These are phyloP conservation scores for Candida maris DNA, from an alignment of 805 yeast species.

Conservation along the genomic window DNA sequence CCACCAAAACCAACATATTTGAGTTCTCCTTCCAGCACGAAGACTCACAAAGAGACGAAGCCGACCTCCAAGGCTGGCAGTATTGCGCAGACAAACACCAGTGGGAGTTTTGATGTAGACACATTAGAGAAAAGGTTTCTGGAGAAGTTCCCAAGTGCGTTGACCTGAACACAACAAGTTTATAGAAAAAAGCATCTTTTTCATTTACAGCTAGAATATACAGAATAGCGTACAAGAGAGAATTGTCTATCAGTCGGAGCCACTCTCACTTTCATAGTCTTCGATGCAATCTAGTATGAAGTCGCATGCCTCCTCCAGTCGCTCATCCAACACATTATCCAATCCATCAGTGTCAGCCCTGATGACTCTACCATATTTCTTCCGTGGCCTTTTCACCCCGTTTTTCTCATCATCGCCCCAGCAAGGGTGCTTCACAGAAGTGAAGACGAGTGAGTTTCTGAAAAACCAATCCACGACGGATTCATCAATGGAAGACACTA, in stretches of 20 bases:
- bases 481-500: slow-evolving; percentile 87
- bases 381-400: slow-evolving; percentile 68
- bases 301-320: slow-evolving; percentile 82
- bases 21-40: slow-evolving; percentile 31
- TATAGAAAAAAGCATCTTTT: not conserved
- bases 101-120: slow-evolving; percentile 43
- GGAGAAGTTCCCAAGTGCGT: slow-evolving; percentile 58
- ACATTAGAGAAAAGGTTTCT: slow-evolving; percentile 56
- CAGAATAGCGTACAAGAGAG: not conserved
- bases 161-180: slow-evolving; percentile 23
- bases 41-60: slow-evolving; percentile 2
- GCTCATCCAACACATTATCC: slow-evolving; percentile 71
- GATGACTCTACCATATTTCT: slow-evolving; percentile 86
- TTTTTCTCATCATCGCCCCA: slow-evolving; percentile 54
- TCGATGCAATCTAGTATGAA: slow-evolving; percentile 78
- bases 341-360: slow-evolving; percentile 70
- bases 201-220: not conserved
- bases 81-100: slow-evolving; percentile 1
- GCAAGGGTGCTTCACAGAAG: slow-evolving; percentile 69
- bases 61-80: not conserved
- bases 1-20: slow-evolving; percentile 62
- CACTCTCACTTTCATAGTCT: slow-evolving; percentile 49
- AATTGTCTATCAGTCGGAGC: slow-evolving; percentile 11
- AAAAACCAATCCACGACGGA: slow-evolving; percentile 88
- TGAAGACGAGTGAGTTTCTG: slow-evolving; percentile 77